Evolutionary conservation across 1,284 basidiomycete species (phyloP), one percentile per base, ranked within the genome.

Genomic region (Tilletia horrida): DNA sequence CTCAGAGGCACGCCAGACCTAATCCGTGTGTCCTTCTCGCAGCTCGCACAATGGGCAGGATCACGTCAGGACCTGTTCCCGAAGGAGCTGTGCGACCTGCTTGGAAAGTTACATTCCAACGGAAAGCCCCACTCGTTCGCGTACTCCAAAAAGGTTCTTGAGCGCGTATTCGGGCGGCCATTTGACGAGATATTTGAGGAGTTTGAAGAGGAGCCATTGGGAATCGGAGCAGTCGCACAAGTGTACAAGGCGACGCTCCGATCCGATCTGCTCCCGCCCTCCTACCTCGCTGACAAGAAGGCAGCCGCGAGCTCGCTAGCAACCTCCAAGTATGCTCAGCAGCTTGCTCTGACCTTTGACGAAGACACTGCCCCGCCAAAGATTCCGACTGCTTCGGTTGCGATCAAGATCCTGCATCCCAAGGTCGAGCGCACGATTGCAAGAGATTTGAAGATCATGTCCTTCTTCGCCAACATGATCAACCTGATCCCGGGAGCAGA

Each of bases 41-140:
- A 93, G 91, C 87, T 98, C 63, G 92, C 92, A 0, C 96, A 99
- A 86, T 99, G 96, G 96, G 96, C 96, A 0, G 96, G 91, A 4
- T 94, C 93, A 31, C 87, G 96, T 65, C 90, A 90, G 59, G 96
- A 99, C 82, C 85, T 99, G 4, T 98, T 99, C 83, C 92, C 96
- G 0, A 86, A 89, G n/a, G 83, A 88, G n/a, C 87, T 99, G 3
- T 99, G 96, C 82, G 86, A 91, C 67, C 87, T 87, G 70, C 86
- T 99, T 76, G 92, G 91, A 61, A 87, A 88, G 66, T 85, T 97
- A 16, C 96, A 99, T 81, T 97, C 94, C 2, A 90, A 88, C 73
- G 93, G 90, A 67, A 89, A 88, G 71, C 89, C 92, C 0, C 96
- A 99, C 83, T 85, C 89, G 1, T 84, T 97, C 70, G 76, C 81